phyloP scores from a whole-genome alignment of 2,329 filamentous ascomycete species.

The Aureobasidium sp. region DNA sequence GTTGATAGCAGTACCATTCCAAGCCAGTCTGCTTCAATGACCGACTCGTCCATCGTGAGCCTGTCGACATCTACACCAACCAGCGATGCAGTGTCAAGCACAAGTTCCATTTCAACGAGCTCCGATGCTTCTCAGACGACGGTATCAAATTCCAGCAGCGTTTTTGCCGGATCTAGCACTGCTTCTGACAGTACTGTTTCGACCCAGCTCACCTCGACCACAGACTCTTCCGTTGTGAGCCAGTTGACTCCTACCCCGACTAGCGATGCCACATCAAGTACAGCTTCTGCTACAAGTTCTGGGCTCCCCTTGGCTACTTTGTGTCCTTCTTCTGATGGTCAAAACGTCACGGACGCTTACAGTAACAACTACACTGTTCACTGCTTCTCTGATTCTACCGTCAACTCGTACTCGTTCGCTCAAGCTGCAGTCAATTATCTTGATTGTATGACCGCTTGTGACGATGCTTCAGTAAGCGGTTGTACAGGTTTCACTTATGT shows the following conservation, averaged over 20 bases:
- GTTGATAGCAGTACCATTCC: not conserved
- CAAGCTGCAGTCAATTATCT: conserved; percentile 18
- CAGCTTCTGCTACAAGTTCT: not conserved
- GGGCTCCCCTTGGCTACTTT: conserved; percentile 24
- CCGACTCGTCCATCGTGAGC: not conserved
- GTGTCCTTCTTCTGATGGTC: conserved; percentile 22
- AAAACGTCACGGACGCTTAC: conserved; percentile 19
- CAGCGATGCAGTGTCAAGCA: not conserved
- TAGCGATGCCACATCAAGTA: not conserved
- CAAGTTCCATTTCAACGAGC: not conserved
- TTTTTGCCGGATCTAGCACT: not conserved
- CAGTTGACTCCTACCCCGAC: not conserved
- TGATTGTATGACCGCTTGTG: conserved; percentile 25
- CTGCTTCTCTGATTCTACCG: conserved; percentile 22
- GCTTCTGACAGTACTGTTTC: not conserved
- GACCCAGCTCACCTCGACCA: not conserved
- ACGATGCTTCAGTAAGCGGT: conserved; percentile 17
- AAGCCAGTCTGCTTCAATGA: not conserved
- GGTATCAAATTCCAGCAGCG: not conserved
- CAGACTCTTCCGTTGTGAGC: not conserved
- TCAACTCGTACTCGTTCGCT: not conserved
- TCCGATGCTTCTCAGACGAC: not conserved
- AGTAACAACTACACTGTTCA: conserved; percentile 21
- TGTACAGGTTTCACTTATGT: conserved; percentile 26
- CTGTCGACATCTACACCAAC: not conserved